A percentile compares a stretch with the other conserved stretches of the same genome.
Evolutionary conservation across 495 filamentous ascomycete genomes (phyloP).

Genomic region (Elaphomyces granulatus): DNA sequence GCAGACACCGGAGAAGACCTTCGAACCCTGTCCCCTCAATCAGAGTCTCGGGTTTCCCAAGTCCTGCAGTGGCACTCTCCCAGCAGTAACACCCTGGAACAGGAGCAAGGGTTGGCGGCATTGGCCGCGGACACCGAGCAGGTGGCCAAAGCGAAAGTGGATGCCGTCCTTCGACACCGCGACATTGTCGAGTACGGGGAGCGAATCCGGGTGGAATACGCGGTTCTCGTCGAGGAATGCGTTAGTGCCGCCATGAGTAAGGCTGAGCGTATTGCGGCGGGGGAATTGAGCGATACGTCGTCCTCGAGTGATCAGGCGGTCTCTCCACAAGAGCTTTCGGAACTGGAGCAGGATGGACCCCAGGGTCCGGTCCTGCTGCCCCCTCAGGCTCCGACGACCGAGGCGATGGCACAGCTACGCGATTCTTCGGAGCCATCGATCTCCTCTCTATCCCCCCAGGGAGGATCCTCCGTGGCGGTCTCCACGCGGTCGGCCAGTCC

Average conservation of each 20-base stretch:
- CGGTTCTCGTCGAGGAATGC: constrained; percentile 81
- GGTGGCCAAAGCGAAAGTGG: constrained; percentile 72
- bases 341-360: background rate
- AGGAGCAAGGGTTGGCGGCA: constrained; percentile 80
- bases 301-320: constrained; percentile 25
- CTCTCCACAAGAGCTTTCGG: background rate
- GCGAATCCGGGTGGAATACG: constrained; percentile 85
- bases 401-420: constrained; percentile 1
- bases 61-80: constrained; percentile 94
- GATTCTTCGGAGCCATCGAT: constrained; percentile 22
- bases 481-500: constrained; percentile 81
- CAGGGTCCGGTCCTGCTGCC: background rate
- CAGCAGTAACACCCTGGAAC: constrained; percentile 76
- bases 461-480: constrained; percentile 42
- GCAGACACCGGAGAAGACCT: constrained; percentile 53
- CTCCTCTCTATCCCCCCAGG: constrained; percentile 8
- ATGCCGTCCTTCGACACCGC: constrained; percentile 79
- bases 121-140: constrained; percentile 79
- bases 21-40: constrained; percentile 86
- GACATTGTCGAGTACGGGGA: constrained; percentile 93
- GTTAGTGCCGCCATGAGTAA: constrained; percentile 85
- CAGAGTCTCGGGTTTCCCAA: constrained; percentile 81
- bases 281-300: constrained; percentile 67
- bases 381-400: background rate
- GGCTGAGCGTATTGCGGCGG: constrained; percentile 73